phyloP scores from a whole-genome alignment of 257 asterid genomes.

The Nemophila menziesii region DNA sequence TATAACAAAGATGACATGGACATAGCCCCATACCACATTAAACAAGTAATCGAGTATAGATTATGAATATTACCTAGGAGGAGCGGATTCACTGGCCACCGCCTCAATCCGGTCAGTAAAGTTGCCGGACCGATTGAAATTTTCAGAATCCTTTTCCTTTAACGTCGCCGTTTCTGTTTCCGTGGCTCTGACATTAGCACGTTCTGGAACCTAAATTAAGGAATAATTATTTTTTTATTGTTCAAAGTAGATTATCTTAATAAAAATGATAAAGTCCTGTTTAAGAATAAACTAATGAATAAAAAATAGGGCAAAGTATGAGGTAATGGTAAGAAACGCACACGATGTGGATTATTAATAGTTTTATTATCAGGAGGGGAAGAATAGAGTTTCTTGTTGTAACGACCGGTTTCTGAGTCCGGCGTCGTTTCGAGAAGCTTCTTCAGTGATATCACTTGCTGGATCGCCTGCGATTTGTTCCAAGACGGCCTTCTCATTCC shows the following conservation, averaged over 20 bases:
- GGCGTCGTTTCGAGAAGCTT: constrained; percentile 65
- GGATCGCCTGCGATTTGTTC: constrained; percentile 99
- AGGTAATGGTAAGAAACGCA: constrained; percentile 25
- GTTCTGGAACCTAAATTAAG: constrained; percentile 45
- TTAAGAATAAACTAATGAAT: constrained; percentile 2
- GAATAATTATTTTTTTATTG: constrained; percentile 1
- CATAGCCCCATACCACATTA: background rate
- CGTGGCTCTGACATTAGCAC: constrained; percentile 25
- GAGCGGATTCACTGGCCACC: constrained; percentile 37
- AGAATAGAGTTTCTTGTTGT: constrained; percentile 34
- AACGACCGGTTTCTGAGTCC: constrained; percentile 38
- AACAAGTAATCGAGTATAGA: background rate
- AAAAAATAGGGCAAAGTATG: constrained; percentile 2
- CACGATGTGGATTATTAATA: constrained; percentile 26
- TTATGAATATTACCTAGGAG: constrained; percentile 40
- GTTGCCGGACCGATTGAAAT: constrained; percentile 32
- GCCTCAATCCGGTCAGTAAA: constrained; percentile 30
- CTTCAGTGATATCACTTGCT: constrained; percentile 89
- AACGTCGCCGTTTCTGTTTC: constrained; percentile 37
- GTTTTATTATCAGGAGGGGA: constrained; percentile 22
- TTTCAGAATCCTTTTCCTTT: constrained; percentile 33
- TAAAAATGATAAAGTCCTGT: background rate
- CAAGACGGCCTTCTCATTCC: constrained; percentile 99
- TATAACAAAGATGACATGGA: background rate
- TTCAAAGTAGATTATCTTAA: background rate